Evolutionary conservation across 2,329 filamentous ascomycete species (phyloP), one percentile per base, ranked within the genome.

Genomic region (Xylariomycetidae sp.): DNA sequence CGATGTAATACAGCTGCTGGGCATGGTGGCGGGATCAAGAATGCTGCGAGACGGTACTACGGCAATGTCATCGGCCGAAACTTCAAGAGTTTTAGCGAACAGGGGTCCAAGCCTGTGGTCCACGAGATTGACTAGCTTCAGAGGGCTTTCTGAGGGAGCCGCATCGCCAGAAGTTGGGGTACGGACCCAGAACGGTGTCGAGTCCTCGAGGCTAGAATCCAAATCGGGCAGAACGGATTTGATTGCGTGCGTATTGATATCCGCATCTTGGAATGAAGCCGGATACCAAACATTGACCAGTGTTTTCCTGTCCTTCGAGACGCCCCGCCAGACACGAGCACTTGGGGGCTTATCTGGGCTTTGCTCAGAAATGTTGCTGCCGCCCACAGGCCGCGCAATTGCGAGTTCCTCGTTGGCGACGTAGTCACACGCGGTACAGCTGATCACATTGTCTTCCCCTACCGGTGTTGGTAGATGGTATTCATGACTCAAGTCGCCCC

Each of bases 381-480:
- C 36, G 10, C 18, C 15, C 14, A 25, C 18, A 16, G 39, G 36
- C 13, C 41, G 51, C n/a, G 62, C 46, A 11, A 58, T 56, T 10
- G 82, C 84, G n/a, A 95, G 70, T 56, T 98, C 92, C 44, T 94
- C 86, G 44, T 97, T 98, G 37, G 84, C 84, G 1, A 84, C 74
- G 53, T 89, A 87, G 20, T 74, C 69, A 56, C 92, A 98, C 9
- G 59, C 63, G 15, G 64, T 64, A 57, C 92, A 98, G 41, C 70
- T 81, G 42, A 94, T 77, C 23, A 98, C 72, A 2, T 77, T 81
- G 51, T 98, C 92, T 57, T 97, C 92, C 6, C 92, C 92, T 31
- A 84, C 80, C 0, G 74, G 55, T 18, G 82, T 87, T 2, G 83
- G 74, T 31, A 95, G 82, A 55, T 96, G 92, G 55, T 94, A 98